Base-by-base conservation (phyloP, 106 monocot genomes). In the Platanthera guangdongensis region DNA sequence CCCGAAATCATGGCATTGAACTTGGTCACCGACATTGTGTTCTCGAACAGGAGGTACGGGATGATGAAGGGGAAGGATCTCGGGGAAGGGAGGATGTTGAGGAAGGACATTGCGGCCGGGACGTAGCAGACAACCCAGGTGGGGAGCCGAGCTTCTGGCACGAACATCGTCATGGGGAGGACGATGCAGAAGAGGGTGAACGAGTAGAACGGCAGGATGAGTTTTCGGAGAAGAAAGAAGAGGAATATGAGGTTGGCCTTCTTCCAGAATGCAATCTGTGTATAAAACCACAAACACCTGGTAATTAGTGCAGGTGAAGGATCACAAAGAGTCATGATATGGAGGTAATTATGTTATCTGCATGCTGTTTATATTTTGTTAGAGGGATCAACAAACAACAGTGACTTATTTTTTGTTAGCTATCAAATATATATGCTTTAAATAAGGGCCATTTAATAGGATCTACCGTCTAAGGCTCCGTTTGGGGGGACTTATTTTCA, bases 21-120 rank as follows among this genome's bases (percentile, higher is more conserved):
- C 77, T 94, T 94, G 15, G 94, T 94, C 46, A 94, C 91, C 0
- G 94, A 94, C 94, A 94, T 94, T 47, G 94, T 94, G 84, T 94
- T 94, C 75, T 94, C 94, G 50, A 94, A 94, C 39, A 94, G 88
- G 63, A 94, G 88, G 76, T 90, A 94, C 4, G 94, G 94, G 82
- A 95, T 85, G 30, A 95, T 87, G 78, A 95, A 95, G 0, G 94
- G 94, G 86, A 94, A 94, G 11, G 94, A 85, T 62, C 75, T 83
- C 0, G 89, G 91, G 2, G 89, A 81, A 0, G 94, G 94, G 50
- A 94, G 91, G 81, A 94, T 87, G 68, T 89, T 94, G 51, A 95
- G 87, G 64, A 91, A 78, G 25, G 94, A 95, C 85, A 91, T 91
- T 51, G 72, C 79, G 8, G 89, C 94, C 0, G 94, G 94, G 39